Evolutionary conservation across 352 stramenopile species (phyloP).

Genomic region (Phytophthora hybrid): DNA sequence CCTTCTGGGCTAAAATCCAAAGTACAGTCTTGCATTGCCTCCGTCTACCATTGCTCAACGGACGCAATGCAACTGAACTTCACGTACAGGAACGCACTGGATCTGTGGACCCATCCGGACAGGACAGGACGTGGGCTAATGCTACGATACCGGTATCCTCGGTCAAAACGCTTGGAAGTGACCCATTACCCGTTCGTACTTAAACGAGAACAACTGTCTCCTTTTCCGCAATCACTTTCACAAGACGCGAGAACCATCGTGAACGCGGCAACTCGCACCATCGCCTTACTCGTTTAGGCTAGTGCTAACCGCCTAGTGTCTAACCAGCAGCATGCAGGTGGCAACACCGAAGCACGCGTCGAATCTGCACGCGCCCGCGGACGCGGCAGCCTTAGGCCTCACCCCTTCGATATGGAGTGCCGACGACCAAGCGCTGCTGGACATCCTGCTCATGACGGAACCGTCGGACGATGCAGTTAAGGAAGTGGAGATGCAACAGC

Average conservation of each 20-base stretch:
- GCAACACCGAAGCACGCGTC: slow-evolving; percentile 14
- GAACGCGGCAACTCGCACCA: not conserved
- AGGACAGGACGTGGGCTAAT: no score
- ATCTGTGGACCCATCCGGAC: no score
- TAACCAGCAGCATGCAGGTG: slow-evolving; percentile 33
- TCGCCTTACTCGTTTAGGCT: not conserved
- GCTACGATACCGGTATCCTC: no score
- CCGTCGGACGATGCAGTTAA: slow-evolving; percentile 15
- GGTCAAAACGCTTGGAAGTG: no score
- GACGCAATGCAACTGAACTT: no score
- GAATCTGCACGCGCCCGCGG: not conserved
- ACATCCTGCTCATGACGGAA: slow-evolving; percentile 38
- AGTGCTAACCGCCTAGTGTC: not conserved
- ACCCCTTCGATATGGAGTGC: slow-evolving; percentile 33
- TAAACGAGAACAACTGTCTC: not conserved
- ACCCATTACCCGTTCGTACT: not conserved
- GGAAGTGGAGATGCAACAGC: slow-evolving; percentile 20
- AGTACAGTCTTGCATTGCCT: not conserved
- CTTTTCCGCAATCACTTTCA: not conserved
- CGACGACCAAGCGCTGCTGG: slow-evolving; percentile 47
- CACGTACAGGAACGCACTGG: no score
- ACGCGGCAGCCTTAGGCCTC: not conserved
- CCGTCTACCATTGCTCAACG: not conserved
- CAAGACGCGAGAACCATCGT: not conserved
- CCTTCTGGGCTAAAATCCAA: no score